phyloP scores from a whole-genome alignment of 2,329 filamentous ascomycete genomes.

The Aspergillus fischeri region DNA sequence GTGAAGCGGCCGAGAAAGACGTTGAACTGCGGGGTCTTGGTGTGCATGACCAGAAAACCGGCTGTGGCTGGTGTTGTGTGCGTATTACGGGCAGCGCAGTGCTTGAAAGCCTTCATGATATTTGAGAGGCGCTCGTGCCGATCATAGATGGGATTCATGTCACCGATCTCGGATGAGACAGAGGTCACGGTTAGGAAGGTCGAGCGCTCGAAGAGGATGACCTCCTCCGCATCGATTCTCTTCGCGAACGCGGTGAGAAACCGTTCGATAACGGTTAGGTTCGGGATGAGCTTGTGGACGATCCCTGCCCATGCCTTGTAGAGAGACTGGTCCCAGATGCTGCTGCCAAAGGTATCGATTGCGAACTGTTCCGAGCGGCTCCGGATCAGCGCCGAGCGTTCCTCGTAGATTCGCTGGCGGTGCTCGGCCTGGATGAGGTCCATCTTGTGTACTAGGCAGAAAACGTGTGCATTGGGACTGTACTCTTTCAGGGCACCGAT shows the following conservation, averaged over 20 bases:
- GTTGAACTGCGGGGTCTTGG: constrained; percentile 65
- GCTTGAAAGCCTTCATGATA: constrained; percentile 98
- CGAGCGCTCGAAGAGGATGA: constrained; percentile 90
- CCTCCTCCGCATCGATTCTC: constrained; percentile 86
- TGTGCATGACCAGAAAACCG: constrained; percentile 45
- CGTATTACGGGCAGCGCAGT: constrained; percentile 52
- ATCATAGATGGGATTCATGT: constrained; percentile 81
- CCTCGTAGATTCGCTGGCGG: constrained; percentile 77
- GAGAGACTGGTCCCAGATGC: constrained; percentile 96
- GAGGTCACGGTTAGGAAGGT: constrained; percentile 96
- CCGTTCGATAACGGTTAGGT: constrained; percentile 79
- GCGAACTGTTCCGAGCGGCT: constrained; percentile 69
- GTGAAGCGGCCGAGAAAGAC: constrained; percentile 95
- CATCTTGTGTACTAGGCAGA: constrained; percentile 98
- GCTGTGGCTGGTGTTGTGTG: constrained; percentile 41
- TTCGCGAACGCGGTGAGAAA: constrained; percentile 78
- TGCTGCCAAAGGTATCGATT: constrained; percentile 86
- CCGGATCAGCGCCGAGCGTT: constrained; percentile 72
- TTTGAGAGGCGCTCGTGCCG: constrained; percentile 93
- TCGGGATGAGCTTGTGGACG: constrained; percentile 96
- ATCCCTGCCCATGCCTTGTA: constrained; percentile 99
- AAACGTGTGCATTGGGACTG: constrained; percentile 76
- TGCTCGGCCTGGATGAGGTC: constrained; percentile 81
- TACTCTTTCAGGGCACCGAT: constrained; percentile 84
- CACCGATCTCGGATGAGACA: constrained; percentile 72